These are phyloP conservation scores for Umbelopsis sp. DNA, from an alignment of 192 early-diverging fungal species.

Conservation along the genomic window DNA sequence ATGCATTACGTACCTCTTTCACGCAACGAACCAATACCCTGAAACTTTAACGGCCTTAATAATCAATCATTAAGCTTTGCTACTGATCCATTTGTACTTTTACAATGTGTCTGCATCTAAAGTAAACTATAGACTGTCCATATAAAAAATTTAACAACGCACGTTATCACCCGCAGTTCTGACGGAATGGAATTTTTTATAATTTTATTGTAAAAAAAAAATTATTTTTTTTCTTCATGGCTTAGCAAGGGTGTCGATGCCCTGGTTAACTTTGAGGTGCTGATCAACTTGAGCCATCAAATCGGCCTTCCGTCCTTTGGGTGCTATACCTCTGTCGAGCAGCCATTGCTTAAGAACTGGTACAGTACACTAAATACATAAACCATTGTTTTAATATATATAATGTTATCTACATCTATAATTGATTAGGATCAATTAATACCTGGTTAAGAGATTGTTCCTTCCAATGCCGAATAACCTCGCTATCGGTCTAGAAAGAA, in stretches of 20 bases:
- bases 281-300: not conserved
- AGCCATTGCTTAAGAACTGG: slow-evolving; percentile 2
- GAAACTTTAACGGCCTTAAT: not conserved
- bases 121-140: not conserved
- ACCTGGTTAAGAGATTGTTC: not conserved
- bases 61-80: too few species aligned
- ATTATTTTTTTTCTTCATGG: not conserved
- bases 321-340: not conserved
- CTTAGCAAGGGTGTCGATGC: not conserved
- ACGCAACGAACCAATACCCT: not conserved
- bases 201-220: not conserved
- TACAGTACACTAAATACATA: slow-evolving; percentile 3
- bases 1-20: not conserved
- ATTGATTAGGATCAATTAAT: not conserved
- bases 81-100: too few species aligned
- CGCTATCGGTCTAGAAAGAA: not conserved
- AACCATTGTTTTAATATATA: too few species aligned
- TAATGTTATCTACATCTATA: too few species aligned
- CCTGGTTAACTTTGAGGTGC: not conserved
- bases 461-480: not conserved
- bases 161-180: not conserved
- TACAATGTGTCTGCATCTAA: not conserved
- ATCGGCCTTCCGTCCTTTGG: not conserved
- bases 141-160: not conserved
- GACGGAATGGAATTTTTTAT: too few species aligned